Evolutionary conservation across 2,329 filamentous ascomycete genomes (phyloP).

Genomic region (Aspergillus sergii): DNA sequence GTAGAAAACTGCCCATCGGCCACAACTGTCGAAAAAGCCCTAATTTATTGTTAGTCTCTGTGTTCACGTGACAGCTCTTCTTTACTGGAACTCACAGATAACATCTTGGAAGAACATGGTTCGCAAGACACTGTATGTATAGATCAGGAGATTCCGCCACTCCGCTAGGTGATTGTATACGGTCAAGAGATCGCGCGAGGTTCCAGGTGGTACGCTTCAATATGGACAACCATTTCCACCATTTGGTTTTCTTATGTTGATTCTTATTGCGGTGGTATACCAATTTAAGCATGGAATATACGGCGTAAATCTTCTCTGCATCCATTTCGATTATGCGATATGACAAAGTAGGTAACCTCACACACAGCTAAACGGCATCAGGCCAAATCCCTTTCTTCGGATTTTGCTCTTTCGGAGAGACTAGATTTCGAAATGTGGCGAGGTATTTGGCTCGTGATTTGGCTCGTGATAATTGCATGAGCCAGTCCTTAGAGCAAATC

Average conservation of each 20-base stretch:
- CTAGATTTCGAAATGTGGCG: background rate
- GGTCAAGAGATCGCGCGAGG: conserved; percentile 52
- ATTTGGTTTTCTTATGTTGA: conserved; percentile 78
- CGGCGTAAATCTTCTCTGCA: conserved; percentile 27
- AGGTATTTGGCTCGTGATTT: background rate
- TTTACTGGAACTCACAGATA: conserved; percentile 39
- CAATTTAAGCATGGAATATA: conserved; percentile 60
- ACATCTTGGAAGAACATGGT: conserved; percentile 42
- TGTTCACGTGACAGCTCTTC: background rate
- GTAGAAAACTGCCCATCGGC: conserved; percentile 73
- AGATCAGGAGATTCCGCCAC: conserved; percentile 17
- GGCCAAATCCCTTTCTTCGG: background rate
- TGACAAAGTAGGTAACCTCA: background rate
- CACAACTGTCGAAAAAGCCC: conserved; percentile 67
- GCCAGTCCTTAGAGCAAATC: background rate
- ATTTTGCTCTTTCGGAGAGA: background rate
- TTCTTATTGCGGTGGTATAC: conserved; percentile 86
- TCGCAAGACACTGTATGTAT: conserved; percentile 36
- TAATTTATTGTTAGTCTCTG: conserved; percentile 17
- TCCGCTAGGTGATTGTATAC: conserved; percentile 22
- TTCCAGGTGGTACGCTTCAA: conserved; percentile 68
- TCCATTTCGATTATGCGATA: conserved; percentile 27
- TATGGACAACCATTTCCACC: conserved; percentile 76
- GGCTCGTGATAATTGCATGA: background rate
- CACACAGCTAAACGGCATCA: background rate